Percentiles rank a stretch among this genome's conserved stretches.
phyloP scores from a whole-genome alignment of 2,329 filamentous ascomycete species.

The Mariannaea sp. region DNA sequence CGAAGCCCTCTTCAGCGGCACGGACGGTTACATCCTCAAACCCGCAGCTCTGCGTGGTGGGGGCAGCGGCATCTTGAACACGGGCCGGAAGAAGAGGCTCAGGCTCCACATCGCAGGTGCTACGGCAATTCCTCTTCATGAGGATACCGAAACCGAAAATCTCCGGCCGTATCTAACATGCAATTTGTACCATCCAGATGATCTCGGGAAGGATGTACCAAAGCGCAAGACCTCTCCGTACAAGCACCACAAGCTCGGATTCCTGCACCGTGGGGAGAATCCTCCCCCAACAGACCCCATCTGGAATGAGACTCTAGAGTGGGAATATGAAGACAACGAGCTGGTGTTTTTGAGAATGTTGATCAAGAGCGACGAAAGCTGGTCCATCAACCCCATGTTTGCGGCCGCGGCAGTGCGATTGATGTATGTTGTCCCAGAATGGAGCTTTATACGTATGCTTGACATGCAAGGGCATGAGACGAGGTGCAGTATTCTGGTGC shows the following conservation, averaged over 20 bases:
- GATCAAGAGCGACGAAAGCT: conserved; percentile 70
- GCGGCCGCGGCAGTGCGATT: conserved; percentile 65
- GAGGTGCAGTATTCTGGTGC: conserved; percentile 63
- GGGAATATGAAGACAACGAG: conserved; percentile 71
- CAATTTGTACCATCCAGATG: conserved; percentile 63
- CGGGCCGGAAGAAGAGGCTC: conserved; percentile 54
- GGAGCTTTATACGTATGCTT: conserved; percentile 68
- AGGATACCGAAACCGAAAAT: conserved; percentile 54
- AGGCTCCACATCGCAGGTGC: conserved; percentile 66
- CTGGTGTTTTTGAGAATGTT: conserved; percentile 67
- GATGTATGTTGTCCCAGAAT: conserved; percentile 59
- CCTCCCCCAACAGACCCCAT: conserved; percentile 64
- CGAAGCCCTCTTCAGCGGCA: conserved; percentile 68
- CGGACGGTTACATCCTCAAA: conserved; percentile 69
- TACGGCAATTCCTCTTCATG: conserved; percentile 61
- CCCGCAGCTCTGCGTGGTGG: conserved; percentile 62
- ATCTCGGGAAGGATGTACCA: conserved; percentile 51
- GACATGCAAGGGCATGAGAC: conserved; percentile 69
- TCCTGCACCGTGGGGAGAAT: conserved; percentile 62
- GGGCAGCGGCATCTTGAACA: conserved; percentile 55
- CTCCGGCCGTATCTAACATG: conserved; percentile 70
- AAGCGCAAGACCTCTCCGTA: conserved; percentile 68
- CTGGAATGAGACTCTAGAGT: conserved; percentile 69
- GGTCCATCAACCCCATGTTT: conserved; percentile 64
- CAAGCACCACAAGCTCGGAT: conserved; percentile 60